Evolutionary conservation across 352 stramenopile genomes (phyloP).

Genomic region (Blastocystis sp.): DNA sequence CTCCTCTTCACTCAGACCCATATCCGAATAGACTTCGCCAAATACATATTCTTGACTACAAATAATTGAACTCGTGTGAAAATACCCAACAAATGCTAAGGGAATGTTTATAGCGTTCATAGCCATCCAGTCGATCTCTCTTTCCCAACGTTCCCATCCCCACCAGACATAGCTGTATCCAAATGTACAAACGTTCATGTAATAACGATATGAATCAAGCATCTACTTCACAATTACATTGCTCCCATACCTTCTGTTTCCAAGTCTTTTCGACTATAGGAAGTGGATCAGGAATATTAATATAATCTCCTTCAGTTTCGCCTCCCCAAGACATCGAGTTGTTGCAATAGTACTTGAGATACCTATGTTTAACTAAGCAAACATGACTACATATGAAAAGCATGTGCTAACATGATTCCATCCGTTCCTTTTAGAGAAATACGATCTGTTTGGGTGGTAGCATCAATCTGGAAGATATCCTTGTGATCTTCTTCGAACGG

Average conservation of each 20-base stretch:
- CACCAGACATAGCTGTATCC: slow-evolving; percentile 85
- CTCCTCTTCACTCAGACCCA: slow-evolving; percentile 78
- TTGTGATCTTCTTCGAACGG: slow-evolving; percentile 28
- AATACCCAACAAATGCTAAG: slow-evolving; percentile 81
- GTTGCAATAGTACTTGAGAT: slow-evolving; percentile 64
- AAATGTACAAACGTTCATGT: slow-evolving; percentile 86
- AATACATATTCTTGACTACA: slow-evolving; percentile 78
- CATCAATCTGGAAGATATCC: slow-evolving; percentile 51
- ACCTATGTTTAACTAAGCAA: neutral
- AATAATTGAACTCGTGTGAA: neutral
- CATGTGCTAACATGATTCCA: slow-evolving; percentile 10
- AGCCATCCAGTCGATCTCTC: slow-evolving; percentile 86
- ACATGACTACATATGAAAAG: slow-evolving; percentile 22
- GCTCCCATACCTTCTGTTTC: slow-evolving; percentile 65
- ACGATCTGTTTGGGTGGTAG: neutral
- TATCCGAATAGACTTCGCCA: slow-evolving; percentile 80
- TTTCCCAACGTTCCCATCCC: slow-evolving; percentile 82
- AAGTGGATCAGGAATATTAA: neutral
- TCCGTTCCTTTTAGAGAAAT: slow-evolving; percentile 6
- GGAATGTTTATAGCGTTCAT: slow-evolving; percentile 87
- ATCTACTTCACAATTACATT: neutral
- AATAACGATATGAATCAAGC: slow-evolving; percentile 79
- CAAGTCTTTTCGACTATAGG: slow-evolving; percentile 48
- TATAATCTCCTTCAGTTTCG: slow-evolving; percentile 1
- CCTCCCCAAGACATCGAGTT: slow-evolving; percentile 34